Conservation (phyloP, 2,329 filamentous ascomycete genomes). For the Eutypa lata region DNA sequence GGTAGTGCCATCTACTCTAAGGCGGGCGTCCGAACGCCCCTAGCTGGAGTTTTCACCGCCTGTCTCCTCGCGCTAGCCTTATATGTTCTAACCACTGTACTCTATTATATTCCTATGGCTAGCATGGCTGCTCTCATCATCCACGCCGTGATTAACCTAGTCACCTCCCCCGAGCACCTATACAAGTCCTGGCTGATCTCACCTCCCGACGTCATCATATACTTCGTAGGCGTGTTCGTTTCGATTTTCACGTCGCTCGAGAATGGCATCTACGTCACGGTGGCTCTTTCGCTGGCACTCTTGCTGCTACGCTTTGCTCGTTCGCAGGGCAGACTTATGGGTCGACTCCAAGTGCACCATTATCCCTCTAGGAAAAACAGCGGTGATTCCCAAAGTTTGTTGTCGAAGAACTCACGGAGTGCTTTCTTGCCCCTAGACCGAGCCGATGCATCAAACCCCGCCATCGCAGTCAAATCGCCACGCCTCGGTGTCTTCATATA, state of each 20-base stretch:
- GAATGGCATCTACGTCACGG: constrained; percentile 47
- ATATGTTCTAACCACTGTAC: constrained; percentile 73
- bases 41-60: constrained; percentile 76
- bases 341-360: constrained; percentile 27
- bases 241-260: constrained; percentile 49
- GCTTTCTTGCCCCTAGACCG: constrained; percentile 40
- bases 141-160: constrained; percentile 75
- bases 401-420: background rate
- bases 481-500: constrained; percentile 52
- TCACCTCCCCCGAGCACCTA: constrained; percentile 69
- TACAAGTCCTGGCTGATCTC: constrained; percentile 78
- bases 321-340: constrained; percentile 46
- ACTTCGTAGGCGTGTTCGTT: constrained; percentile 68
- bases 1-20: constrained; percentile 83
- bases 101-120: constrained; percentile 76
- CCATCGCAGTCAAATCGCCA: constrained; percentile 37
- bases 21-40: constrained; percentile 74
- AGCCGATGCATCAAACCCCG: constrained; percentile 43
- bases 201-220: constrained; percentile 71
- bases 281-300: constrained; percentile 39
- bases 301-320: constrained; percentile 44
- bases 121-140: constrained; percentile 75
- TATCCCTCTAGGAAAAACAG: constrained; percentile 8
- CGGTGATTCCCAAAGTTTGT: constrained; percentile 8
- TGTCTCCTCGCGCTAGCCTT: constrained; percentile 72